Conservation (phyloP, 139 green algal species). For the Eudorina sp. region DNA sequence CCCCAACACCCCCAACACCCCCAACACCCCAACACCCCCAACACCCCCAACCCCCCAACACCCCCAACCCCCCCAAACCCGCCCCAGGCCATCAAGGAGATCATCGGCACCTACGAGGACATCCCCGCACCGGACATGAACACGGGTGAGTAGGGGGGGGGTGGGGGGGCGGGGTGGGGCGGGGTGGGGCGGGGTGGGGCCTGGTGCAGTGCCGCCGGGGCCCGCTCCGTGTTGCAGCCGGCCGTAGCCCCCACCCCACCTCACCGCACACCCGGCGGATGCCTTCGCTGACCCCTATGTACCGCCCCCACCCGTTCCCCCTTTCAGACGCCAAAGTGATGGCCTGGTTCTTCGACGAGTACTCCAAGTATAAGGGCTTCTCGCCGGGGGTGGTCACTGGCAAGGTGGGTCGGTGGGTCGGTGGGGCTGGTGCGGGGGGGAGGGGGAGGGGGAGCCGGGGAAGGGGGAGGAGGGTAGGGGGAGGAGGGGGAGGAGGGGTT, state of each 20-base stretch:
- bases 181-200: background rate
- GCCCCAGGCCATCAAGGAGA: slow-evolving; percentile 82
- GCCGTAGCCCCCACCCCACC: background rate
- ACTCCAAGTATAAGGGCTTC: slow-evolving; percentile 90
- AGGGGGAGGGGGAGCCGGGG: too few relatives aligned
- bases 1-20: background rate
- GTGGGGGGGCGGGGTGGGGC: background rate
- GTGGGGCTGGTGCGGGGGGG: background rate
- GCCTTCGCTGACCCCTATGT: too few relatives aligned
- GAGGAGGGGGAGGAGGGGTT: too few relatives aligned
- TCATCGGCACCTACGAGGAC: slow-evolving; percentile 88
- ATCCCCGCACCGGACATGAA: slow-evolving; percentile 94
- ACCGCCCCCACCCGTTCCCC: background rate
- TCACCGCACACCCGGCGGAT: background rate
- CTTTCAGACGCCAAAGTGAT: slow-evolving; percentile 52
- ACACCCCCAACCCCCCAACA: background rate
- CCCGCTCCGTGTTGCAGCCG: too few relatives aligned
- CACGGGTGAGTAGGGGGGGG: slow-evolving; percentile 67
- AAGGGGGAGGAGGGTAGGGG: too few relatives aligned
- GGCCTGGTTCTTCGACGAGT: slow-evolving; percentile 92
- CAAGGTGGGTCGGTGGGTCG: slow-evolving; percentile 67
- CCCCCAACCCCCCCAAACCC: background rate
- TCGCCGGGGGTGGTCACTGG: slow-evolving; percentile 89
- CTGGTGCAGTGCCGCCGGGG: background rate
- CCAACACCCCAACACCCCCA: background rate